Evolutionary conservation across 2,329 filamentous ascomycete genomes (phyloP), one percentile per base, ranked within the genome.

Genomic region (Aspergillus floridensis): DNA sequence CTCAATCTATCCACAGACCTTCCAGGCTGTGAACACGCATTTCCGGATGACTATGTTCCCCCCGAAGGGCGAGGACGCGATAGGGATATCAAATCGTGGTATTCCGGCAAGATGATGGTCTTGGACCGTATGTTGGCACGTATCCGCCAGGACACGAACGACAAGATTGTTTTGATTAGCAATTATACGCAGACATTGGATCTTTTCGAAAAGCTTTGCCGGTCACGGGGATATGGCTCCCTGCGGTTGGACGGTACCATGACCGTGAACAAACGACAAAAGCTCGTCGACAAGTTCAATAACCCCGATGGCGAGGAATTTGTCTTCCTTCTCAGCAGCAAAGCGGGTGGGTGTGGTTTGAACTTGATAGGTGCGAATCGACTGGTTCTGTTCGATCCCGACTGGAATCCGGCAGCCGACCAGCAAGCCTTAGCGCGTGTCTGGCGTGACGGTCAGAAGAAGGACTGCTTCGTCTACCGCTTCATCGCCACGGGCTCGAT

Each of bases 381-480:
- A 12, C 86, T 99, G 2, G 91, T 99, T 1, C 86, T 99, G 46
- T 99, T 99, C 73, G 95, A 99, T 67, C 95, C 95, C 0, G 91
- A 95, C 76, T 99, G 95, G 95, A 99, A 99, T 70, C 95, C 95
- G 0, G 95, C 95, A 3, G 93, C 95, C 0, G 95, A 99, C 71
- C 95, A 99, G 75, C 95, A 99, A 78, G 95, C 95, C 4, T 84
- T 99, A 31, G 95, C 95, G 38, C 90, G 95, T 80, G 95, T 99
- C 21, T 99, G 95, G 95, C 91, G 95, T 82, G 95, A 99, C 69
- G 95, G 95, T 0, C 95, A 99, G 76, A 98, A 96, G 83, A 99
- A 99, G 73, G 95, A 99, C 71, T 99, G 95, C 72, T 99, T 99
- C 69, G 95, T 99, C 16, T 99, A 99, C 76, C 90, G 95, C n/a